A percentile compares a stretch with the other conserved stretches of the same genome.
These are phyloP conservation scores for Cylindrodendrum hubeiense DNA, from an alignment of 2,329 filamentous ascomycete genomes.

Conservation along the genomic window DNA sequence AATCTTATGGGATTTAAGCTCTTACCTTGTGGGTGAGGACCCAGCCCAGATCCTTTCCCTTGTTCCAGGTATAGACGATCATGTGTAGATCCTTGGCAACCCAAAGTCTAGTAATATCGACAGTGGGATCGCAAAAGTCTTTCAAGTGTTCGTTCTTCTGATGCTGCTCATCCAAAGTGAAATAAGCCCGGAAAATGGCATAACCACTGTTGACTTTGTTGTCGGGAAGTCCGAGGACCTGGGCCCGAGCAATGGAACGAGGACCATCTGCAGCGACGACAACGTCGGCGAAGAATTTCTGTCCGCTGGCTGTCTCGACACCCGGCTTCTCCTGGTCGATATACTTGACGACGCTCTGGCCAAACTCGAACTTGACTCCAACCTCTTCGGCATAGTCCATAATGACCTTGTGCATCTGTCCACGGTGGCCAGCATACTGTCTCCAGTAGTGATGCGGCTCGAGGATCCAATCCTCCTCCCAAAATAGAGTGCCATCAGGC, in stretches of 20 bases:
- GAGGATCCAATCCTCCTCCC: neutral
- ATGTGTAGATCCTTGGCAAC: neutral
- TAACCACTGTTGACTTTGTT: slow-evolving; percentile 9
- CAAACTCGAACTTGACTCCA: neutral
- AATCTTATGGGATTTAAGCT: neutral
- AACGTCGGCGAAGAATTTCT: neutral
- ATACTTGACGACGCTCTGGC: neutral
- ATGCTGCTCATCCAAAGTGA: neutral
- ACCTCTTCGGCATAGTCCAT: neutral
- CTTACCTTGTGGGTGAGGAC: slow-evolving; percentile 6
- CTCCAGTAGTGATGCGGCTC: neutral
- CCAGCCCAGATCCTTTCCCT: slow-evolving; percentile 2
- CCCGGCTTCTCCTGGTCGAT: neutral
- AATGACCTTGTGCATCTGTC: neutral
- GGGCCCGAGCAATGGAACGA: neutral
- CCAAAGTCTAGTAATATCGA: neutral
- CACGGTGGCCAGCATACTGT: slow-evolving; percentile 6
- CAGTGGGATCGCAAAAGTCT: neutral
- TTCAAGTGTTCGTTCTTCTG: neutral
- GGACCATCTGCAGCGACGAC: slow-evolving; percentile 6
- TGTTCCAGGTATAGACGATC: neutral
- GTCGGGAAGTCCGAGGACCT: slow-evolving; percentile 5
- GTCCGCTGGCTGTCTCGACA: neutral
- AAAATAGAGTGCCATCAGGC: neutral
- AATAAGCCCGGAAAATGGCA: slow-evolving; percentile 3